Evolutionary conservation across 2,329 filamentous ascomycete genomes (phyloP).

Genomic region (Aspergillus texensis): DNA sequence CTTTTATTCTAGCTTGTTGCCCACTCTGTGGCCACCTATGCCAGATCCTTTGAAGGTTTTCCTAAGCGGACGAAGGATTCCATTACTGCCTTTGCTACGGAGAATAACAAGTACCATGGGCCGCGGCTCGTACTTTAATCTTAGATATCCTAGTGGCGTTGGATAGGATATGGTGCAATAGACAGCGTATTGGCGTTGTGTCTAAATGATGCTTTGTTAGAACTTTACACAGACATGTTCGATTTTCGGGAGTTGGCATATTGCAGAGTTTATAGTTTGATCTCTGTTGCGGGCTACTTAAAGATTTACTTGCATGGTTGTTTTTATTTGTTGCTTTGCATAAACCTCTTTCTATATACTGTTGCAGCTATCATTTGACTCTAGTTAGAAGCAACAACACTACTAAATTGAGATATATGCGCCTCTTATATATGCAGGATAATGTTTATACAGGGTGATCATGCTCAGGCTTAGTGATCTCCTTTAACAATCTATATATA

Average conservation of each 20-base stretch:
- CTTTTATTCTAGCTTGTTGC: constrained; percentile 55
- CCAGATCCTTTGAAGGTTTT: constrained; percentile 66
- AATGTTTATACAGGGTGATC: too few relatives aligned
- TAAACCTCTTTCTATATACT: too few relatives aligned
- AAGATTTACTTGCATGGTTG: neutral
- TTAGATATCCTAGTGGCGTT: neutral
- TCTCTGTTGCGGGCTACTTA: neutral
- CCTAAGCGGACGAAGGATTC: constrained; percentile 51
- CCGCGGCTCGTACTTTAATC: constrained; percentile 18
- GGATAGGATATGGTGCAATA: neutral
- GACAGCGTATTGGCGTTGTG: neutral
- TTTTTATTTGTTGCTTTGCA: too few relatives aligned
- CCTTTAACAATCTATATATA: too few relatives aligned
- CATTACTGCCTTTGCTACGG: constrained; percentile 5
- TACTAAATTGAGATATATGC: too few relatives aligned
- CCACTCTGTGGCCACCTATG: constrained; percentile 72
- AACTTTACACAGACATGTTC: neutral
- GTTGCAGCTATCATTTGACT: too few relatives aligned
- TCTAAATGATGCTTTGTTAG: neutral
- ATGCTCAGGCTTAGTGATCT: too few relatives aligned
- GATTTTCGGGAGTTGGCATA: neutral
- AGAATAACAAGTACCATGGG: constrained; percentile 21
- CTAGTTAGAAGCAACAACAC: too few relatives aligned
- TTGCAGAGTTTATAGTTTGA: neutral
- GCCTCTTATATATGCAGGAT: too few relatives aligned